Percentiles rank a stretch among this genome's conserved stretches.
Conservation (phyloP, 2,329 filamentous ascomycete species). For the Dactylellina haptotyla region DNA sequence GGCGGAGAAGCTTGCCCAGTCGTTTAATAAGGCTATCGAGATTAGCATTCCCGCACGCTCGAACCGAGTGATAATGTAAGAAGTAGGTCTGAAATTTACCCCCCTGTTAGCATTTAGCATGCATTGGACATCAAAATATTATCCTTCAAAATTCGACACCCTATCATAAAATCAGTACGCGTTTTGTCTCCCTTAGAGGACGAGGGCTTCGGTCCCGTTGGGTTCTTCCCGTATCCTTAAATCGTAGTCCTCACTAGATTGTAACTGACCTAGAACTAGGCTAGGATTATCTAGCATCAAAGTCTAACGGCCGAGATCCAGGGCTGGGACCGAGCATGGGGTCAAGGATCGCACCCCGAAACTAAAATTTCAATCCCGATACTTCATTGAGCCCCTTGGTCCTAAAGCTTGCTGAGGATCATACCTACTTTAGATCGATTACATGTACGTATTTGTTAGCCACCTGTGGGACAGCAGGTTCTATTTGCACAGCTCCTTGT, state of each 20-base stretch:
- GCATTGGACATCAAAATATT: no score
- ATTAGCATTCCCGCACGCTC: constrained; percentile 41
- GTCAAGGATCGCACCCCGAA: constrained; percentile 40
- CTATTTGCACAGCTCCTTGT: neutral
- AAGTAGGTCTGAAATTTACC: constrained; percentile 20
- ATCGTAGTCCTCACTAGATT: constrained; percentile 28
- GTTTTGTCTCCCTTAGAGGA: no score
- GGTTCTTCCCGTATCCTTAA: no score
- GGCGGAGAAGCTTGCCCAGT: constrained; percentile 54
- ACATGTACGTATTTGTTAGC: constrained; percentile 5
- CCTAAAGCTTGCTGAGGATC: neutral
- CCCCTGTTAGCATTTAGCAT: neutral
- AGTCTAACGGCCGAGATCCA: constrained; percentile 43
- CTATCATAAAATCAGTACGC: no score
- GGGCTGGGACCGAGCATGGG: constrained; percentile 30
- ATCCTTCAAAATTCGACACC: no score
- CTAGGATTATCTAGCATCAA: constrained; percentile 40
- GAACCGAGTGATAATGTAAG: constrained; percentile 27
- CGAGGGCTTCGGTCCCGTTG: no score
- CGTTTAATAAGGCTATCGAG: constrained; percentile 52
- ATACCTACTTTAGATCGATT: constrained; percentile 17
- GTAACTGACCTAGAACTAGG: constrained; percentile 22
- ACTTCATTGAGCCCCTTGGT: neutral
- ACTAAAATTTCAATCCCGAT: constrained; percentile 25
- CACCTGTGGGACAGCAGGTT: neutral